phyloP scores from a whole-genome alignment of 768 basidiomycete species.

The Coprinopsis sp. region DNA sequence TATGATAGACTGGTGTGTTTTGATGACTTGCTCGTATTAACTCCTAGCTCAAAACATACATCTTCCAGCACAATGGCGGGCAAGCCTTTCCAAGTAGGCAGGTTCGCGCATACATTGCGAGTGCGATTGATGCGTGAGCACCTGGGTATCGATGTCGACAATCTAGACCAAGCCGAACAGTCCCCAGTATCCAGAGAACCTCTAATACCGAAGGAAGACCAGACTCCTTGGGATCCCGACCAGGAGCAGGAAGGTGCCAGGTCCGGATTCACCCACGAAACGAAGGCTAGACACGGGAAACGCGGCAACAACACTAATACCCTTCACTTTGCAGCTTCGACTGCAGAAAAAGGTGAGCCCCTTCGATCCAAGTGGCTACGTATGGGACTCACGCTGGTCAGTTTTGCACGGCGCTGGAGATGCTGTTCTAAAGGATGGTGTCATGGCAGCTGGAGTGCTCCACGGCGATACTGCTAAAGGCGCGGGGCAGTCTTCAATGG shows the following conservation, averaged over 20 bases:
- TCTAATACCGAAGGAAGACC: constrained; percentile 42
- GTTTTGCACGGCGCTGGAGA: constrained; percentile 38
- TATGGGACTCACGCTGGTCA: too few species aligned
- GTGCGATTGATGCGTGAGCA: constrained; percentile 96
- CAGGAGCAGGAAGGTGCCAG: constrained; percentile 54
- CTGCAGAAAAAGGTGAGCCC: constrained; percentile 46
- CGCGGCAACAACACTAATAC: too few species aligned
- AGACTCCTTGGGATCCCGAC: constrained; percentile 72
- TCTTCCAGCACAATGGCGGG: constrained; percentile 82
- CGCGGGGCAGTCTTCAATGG: constrained; percentile 37
- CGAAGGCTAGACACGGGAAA: constrained; percentile 32
- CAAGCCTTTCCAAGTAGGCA: constrained; percentile 89
- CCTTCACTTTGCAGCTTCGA: constrained; percentile 33
- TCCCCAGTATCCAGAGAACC: constrained; percentile 51
- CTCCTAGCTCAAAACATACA: not conserved
- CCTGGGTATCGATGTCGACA: constrained; percentile 91
- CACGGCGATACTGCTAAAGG: constrained; percentile 32
- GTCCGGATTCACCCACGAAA: constrained; percentile 38
- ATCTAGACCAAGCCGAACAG: constrained; percentile 77
- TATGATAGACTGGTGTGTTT: constrained; percentile 81
- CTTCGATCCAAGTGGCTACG: too few species aligned
- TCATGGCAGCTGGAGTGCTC: constrained; percentile 39
- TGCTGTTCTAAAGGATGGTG: constrained; percentile 27
- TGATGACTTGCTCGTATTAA: not conserved
- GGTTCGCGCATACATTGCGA: constrained; percentile 92